Conservation (phyloP, 2,329 filamentous ascomycete species). For the Arthroderma uncinatum region DNA sequence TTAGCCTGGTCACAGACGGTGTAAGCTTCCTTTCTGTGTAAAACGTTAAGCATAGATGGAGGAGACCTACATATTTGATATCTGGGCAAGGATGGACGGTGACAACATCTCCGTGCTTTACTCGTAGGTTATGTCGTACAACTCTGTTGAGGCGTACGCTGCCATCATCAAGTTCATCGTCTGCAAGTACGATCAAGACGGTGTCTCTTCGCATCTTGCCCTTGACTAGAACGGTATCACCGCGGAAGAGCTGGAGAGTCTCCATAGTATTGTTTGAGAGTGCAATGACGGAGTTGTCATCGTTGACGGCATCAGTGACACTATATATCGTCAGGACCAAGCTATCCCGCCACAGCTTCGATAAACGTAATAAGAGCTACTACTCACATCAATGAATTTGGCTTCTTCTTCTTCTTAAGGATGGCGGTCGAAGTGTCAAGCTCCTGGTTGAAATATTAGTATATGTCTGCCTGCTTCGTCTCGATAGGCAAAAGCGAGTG, state of each 20-base stretch:
- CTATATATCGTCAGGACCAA: constrained; percentile 41
- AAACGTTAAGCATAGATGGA: not conserved
- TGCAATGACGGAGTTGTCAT: constrained; percentile 99
- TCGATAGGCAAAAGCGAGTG: constrained; percentile 18
- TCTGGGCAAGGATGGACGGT: constrained; percentile 96
- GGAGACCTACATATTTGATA: constrained; percentile 88
- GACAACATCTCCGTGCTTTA: constrained; percentile 97
- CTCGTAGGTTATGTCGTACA: constrained; percentile 92
- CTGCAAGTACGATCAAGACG: constrained; percentile 89
- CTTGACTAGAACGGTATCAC: constrained; percentile 94
- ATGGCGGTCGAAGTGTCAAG: constrained; percentile 93
- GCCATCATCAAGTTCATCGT: constrained; percentile 96
- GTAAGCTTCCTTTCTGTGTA: not conserved
- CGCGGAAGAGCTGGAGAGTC: constrained; percentile 92
- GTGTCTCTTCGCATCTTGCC: constrained; percentile 99
- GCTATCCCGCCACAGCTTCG: not conserved
- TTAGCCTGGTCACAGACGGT: constrained; percentile 58
- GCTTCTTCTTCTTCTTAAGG: constrained; percentile 99
- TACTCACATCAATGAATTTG: constrained; percentile 88
- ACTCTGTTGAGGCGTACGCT: constrained; percentile 97
- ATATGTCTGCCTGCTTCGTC: constrained; percentile 18
- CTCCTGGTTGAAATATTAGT: constrained; percentile 44
- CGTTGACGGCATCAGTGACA: constrained; percentile 95
- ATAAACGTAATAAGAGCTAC: not conserved
- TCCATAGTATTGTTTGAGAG: constrained; percentile 99